Evolutionary conservation across 164 flowering plant species (phyloP).

Genomic region (Berberis thunbergii): DNA sequence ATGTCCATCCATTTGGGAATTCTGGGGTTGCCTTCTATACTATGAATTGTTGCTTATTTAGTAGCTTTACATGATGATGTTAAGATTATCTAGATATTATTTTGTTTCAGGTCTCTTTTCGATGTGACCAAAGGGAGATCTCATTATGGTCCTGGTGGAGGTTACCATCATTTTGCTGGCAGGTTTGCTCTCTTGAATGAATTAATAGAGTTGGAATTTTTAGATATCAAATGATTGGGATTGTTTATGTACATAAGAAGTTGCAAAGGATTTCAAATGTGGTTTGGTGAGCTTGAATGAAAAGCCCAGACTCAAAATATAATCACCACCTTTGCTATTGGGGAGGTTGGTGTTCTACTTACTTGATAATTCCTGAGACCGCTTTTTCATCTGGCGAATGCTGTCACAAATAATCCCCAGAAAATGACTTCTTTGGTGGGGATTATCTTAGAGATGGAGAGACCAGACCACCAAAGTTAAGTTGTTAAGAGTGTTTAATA

Average conservation of each 20-base stretch:
- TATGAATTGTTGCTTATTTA: background rate
- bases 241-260: background rate
- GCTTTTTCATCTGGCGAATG: no score
- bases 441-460: no score
- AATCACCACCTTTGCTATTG: no score
- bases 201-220: background rate
- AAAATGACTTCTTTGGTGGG: no score
- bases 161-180: slow-evolving; percentile 89
- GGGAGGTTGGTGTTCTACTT: background rate
- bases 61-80: background rate
- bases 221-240: background rate
- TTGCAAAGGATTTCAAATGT: background rate
- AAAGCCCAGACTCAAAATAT: no score
- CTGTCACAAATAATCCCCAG: no score
- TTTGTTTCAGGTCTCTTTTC: slow-evolving; percentile 59
- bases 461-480: no score
- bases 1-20: slow-evolving; percentile 63
- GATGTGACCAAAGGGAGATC: slow-evolving; percentile 89
- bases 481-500: no score
- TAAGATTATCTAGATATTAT: background rate
- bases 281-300: background rate
- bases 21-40: slow-evolving; percentile 36
- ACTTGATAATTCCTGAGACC: no score
- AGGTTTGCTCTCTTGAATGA: slow-evolving; percentile 32
- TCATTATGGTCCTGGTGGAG: slow-evolving; percentile 82